Conservation (phyloP, 164 flowering plant genomes). For the Magnolia sinica region DNA sequence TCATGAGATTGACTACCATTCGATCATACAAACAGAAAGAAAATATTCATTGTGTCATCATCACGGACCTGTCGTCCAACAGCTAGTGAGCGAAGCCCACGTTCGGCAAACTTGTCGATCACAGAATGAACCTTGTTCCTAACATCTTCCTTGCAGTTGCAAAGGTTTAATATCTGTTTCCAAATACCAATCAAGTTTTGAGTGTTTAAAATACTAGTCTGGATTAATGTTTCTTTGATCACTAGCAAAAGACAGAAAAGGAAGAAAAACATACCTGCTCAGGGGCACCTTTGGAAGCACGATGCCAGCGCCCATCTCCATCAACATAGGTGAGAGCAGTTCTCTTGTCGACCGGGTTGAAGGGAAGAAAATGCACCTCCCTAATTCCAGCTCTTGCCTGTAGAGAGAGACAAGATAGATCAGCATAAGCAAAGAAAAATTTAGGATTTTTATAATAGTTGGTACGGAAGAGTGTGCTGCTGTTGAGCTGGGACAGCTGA, state of each 20-base stretch:
- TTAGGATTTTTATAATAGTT: not conserved
- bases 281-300: constrained; percentile 47
- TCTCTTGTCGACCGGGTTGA: constrained; percentile 41
- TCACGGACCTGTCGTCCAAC: constrained; percentile 31
- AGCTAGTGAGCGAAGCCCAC: constrained; percentile 40
- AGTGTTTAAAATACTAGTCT: not conserved
- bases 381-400: constrained; percentile 39
- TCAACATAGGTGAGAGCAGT: constrained; percentile 42
- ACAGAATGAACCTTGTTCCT: constrained; percentile 30
- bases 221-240: not conserved
- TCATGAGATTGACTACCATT: not conserved
- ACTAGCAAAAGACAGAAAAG: not conserved
- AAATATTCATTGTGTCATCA: not conserved
- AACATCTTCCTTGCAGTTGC: constrained; percentile 35
- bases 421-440: not conserved
- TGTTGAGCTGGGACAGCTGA: too few relatives aligned
- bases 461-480: too few relatives aligned
- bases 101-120: constrained; percentile 36
- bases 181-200: not conserved
- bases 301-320: constrained; percentile 33
- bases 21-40: not conserved
- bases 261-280: constrained; percentile 23
- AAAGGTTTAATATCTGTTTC: constrained; percentile 28
- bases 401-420: not conserved
- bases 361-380: constrained; percentile 39